A percentile compares a stretch with the other conserved stretches of the same genome.
Evolutionary conservation across 225 moss, liverwort and hornwort genomes (phyloP).

Genomic region (Sphagnum contortum): DNA sequence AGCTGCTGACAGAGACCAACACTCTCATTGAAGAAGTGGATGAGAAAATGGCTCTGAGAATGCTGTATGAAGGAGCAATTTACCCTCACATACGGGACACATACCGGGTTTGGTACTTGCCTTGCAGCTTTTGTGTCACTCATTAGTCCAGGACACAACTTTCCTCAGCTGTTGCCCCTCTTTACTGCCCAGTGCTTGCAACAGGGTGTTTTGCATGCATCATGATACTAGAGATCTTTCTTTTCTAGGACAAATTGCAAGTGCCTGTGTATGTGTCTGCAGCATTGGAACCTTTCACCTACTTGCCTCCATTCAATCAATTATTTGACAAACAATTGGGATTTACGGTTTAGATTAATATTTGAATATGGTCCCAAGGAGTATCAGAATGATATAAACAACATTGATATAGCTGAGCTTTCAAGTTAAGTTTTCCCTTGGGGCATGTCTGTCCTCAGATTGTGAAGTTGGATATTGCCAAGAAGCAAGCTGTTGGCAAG

Average conservation of each 20-base stretch:
- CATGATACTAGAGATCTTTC: background rate
- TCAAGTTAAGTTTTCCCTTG: no score
- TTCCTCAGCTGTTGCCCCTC: background rate
- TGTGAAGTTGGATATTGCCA: conserved; percentile 36
- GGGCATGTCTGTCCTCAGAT: conserved; percentile 20
- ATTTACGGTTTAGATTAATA: no score
- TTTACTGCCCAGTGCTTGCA: background rate
- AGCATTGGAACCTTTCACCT: no score
- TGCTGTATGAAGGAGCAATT: conserved; percentile 60
- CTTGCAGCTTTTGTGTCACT: no score
- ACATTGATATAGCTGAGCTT: no score
- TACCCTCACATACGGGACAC: conserved; percentile 56
- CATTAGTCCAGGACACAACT: no score
- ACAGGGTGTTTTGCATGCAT: no score
- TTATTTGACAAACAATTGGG: no score
- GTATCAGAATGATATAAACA: no score
- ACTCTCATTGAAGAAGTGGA: conserved; percentile 52
- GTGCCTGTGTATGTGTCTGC: background rate
- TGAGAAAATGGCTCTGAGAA: conserved; percentile 50
- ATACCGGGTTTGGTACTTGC: conserved; percentile 25
- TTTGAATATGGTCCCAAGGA: no score
- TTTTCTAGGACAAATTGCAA: background rate
- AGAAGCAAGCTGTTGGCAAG: conserved; percentile 37
- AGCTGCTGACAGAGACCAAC: conserved; percentile 41
- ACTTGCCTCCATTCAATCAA: no score